Evolutionary conservation across 1,139 yeast species (phyloP).

Genomic region (Blastobotrys arbuscula): DNA sequence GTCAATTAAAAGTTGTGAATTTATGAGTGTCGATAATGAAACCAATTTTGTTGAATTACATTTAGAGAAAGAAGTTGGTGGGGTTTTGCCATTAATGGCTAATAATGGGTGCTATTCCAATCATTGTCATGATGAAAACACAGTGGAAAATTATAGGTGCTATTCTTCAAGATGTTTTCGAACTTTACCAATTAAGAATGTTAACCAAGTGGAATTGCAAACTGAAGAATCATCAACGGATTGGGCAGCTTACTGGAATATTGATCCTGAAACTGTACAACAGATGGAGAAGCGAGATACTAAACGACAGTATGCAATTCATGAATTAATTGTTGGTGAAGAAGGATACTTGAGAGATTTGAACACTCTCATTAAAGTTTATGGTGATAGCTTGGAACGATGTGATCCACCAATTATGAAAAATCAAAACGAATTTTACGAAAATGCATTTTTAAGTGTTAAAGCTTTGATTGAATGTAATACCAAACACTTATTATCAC

Average conservation of each 20-base stretch:
- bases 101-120: conserved; percentile 37
- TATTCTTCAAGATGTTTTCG: conserved; percentile 30
- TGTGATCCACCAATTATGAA: conserved; percentile 40
- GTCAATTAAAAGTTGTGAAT: conserved; percentile 44
- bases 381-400: conserved; percentile 43
- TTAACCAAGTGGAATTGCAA: conserved; percentile 19
- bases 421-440: conserved; percentile 50
- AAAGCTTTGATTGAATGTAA: conserved; percentile 58
- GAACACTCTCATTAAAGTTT: conserved; percentile 54
- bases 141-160: conserved; percentile 24
- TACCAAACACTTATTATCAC: conserved; percentile 50
- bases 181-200: conserved; percentile 28
- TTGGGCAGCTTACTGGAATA: conserved; percentile 75
- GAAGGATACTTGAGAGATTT: conserved; percentile 71
- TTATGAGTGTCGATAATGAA: conserved; percentile 38
- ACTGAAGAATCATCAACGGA: conserved; percentile 32
- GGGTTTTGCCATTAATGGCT: conserved; percentile 42
- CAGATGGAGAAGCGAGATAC: conserved; percentile 51
- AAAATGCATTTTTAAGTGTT: conserved; percentile 58
- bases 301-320: conserved; percentile 68
- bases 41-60: conserved; percentile 16
- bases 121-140: conserved; percentile 23
- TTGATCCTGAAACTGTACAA: conserved; percentile 52
- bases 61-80: conserved; percentile 33
- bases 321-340: conserved; percentile 70